Base-by-base conservation (phyloP, 148 eudicot genomes). In the Camellia sinensis region DNA sequence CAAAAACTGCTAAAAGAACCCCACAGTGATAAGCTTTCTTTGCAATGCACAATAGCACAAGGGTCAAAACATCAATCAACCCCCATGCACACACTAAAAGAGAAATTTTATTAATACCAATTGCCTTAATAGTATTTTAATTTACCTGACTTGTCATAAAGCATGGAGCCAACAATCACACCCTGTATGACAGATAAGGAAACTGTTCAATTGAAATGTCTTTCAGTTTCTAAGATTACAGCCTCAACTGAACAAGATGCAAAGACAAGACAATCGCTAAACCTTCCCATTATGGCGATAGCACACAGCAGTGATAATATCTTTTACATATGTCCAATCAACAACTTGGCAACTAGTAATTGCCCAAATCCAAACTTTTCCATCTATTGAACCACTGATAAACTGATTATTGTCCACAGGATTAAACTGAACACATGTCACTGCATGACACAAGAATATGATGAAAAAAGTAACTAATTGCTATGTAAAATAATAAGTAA, bases 361-460 rank as follows among this genome's bases (percentile, higher is more conserved):
- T 37, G 82, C 90, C 99, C 99, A 96, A 73, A 96, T 83, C n/a
- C 99, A 98, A 82, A 96, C 95, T 84, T 94, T 96, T 74, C 99
- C 99, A 77, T 96, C 99, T 54, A 96, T 92, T 79, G 99, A 96
- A 74, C 99, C 99, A 73, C 97, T 96, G 74, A 96, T 86, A 89
- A 96, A 96, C 85, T 87, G 83, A 80, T 89, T 89, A 73, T 91
- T 93, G 78, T 92, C 86, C 75, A 86, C 87, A 11, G 98, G 99
- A 67, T 94, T 92, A 82, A 96, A 96, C 83, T 96, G 94, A 86
- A 90, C 83, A 68, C 92, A 94, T 6, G 99, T 96, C 84, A 96
- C 99, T 96, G 93, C 91, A 92, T 59, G 59, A 48, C 50, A 83
- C 70, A 78, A 86, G 40, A 81, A 40, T 5, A 52, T 43, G 75